Evolutionary conservation across 1,284 basidiomycete species (phyloP).

Genomic region (Moesziomyces sp.): DNA sequence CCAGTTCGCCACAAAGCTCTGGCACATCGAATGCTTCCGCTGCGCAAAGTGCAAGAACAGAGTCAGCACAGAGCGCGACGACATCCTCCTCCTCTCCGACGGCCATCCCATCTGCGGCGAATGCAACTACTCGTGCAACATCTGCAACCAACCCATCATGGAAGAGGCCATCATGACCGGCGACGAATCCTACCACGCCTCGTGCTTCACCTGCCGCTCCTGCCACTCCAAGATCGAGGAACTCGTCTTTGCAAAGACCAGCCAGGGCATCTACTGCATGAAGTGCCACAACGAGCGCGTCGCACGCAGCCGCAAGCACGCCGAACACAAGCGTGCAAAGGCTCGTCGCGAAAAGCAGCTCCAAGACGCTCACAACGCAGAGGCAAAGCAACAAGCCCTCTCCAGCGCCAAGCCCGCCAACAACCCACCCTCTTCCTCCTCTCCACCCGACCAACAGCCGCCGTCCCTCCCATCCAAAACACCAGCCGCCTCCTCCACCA

Average conservation of each 20-base stretch:
- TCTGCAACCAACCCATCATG: constrained; percentile 44
- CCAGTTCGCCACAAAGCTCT: constrained; percentile 60
- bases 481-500: constrained; percentile 10
- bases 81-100: constrained; percentile 92
- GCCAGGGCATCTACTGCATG: constrained; percentile 99
- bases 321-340: constrained; percentile 74
- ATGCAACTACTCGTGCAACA: constrained; percentile 83
- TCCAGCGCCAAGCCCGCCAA: neutral
- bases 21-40: constrained; percentile 60
- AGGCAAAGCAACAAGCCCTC: constrained; percentile 10
- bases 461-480: constrained; percentile 24
- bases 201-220: constrained; percentile 97
- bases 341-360: constrained; percentile 44
- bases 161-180: constrained; percentile 68
- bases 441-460: constrained; percentile 16
- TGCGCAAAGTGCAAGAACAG: constrained; percentile 70
- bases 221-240: constrained; percentile 96
- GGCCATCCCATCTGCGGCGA: constrained; percentile 96
- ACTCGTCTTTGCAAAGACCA: constrained; percentile 97
- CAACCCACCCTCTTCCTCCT: neutral
- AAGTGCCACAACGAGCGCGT: constrained; percentile 95
- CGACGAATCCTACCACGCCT: constrained; percentile 97
- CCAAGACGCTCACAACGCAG: constrained; percentile 23
- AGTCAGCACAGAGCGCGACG: constrained; percentile 81
- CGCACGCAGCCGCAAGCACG: constrained; percentile 86